These are phyloP conservation scores for Pleurotus tuber-regium DNA, from an alignment of 768 basidiomycete species.

Conservation along the genomic window DNA sequence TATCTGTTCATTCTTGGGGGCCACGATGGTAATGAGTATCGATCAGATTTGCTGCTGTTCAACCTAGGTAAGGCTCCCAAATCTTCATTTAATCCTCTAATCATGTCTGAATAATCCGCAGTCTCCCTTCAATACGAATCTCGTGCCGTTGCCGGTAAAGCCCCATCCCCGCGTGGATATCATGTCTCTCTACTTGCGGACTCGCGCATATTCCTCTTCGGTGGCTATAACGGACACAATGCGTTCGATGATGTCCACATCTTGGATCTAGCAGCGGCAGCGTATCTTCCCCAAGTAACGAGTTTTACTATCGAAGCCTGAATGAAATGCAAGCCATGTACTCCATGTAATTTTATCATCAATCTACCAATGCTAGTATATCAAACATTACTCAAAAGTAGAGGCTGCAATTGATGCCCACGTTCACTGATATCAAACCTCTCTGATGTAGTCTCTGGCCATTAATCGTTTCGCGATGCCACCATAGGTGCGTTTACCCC, in stretches of 20 bases:
- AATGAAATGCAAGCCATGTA: too few species aligned
- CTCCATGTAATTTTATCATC: too few species aligned
- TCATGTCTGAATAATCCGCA: conserved; percentile 24
- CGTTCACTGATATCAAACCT: too few species aligned
- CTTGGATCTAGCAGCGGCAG: conserved; percentile 82
- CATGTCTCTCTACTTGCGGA: conserved; percentile 83
- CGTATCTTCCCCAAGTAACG: conserved; percentile 89
- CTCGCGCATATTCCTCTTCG: conserved; percentile 81
- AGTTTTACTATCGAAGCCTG: conserved; percentile 57
- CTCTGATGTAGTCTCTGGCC: too few species aligned
- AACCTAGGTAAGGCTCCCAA: conserved; percentile 65
- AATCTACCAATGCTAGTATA: too few species aligned
- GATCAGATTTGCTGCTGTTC: conserved; percentile 73
- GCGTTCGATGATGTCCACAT: conserved; percentile 85
- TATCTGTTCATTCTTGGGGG: conserved; percentile 90
- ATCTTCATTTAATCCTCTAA: neutral
- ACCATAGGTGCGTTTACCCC: too few species aligned
- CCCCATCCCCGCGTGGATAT: conserved; percentile 78
- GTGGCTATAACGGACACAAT: conserved; percentile 83
- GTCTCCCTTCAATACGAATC: conserved; percentile 85
- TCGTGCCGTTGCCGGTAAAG: conserved; percentile 62
- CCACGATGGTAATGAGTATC: conserved; percentile 78
- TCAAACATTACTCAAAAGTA: too few species aligned
- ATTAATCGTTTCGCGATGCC: too few species aligned
- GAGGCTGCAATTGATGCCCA: too few species aligned